Base-by-base conservation (phyloP, 495 filamentous ascomycete genomes). In the Penicillium lividum region DNA sequence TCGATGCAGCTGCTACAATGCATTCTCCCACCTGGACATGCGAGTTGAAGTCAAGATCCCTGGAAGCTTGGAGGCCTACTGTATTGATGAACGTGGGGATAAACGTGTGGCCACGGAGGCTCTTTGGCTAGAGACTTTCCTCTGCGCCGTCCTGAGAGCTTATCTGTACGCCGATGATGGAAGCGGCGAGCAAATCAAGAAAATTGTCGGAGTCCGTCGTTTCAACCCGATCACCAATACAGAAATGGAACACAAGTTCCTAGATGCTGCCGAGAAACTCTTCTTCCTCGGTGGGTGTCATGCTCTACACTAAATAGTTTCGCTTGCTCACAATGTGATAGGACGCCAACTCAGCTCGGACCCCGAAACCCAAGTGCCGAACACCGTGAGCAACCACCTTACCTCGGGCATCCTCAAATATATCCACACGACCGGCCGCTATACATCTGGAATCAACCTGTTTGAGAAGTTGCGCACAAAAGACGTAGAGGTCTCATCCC, bases 161-260 rank as follows among this genome's bases (percentile, higher is more conserved):
- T 98, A 98, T 70, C 89, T 90, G 2, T 98, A 98, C 67, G 95
- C 95, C 30, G 94, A 98, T 71, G 88, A 97, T 75, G 93, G 93
- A 29, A 89, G 85, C 56, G 92, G 93, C 31, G 93, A 97, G 61
- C 86, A 86, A 3, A 96, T 97, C 63, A 88, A 90, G 69, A 93
- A 91, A 75, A 96, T 98, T 58, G 86, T 97, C 58, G 95, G 93
- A 15, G 91, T 96, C 25, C 81, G 94, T 59, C 86, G 94, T 47
- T 98, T 98, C 79, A 98, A 98, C 69, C 94, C 94, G 0, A 91
- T 98, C 53, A 97, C 91, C 28, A 98, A 89, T 67, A 98, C 94
- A 11, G 94, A 98, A 71, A 90, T 92, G 58, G 94, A 98, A 69
- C 95, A 98, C 68, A 91, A 89, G 59, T 98, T 98, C 74, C 79